These are phyloP conservation scores for Hygrocybe coccinea DNA, from an alignment of 768 basidiomycete species.

Conservation along the genomic window DNA sequence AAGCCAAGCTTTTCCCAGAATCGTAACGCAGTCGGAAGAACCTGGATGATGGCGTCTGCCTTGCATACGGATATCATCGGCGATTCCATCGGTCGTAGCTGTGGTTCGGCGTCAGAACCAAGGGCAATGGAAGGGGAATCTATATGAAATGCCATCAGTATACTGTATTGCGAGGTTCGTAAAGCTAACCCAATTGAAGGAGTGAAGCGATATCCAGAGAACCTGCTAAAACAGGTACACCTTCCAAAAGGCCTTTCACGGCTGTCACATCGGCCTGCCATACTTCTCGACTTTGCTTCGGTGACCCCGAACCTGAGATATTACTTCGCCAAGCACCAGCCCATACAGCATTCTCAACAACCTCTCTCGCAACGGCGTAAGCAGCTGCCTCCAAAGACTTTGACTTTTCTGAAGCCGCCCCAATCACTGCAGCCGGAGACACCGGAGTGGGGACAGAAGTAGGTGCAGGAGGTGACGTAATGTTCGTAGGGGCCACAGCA, in stretches of 20 bases:
- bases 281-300: conserved; percentile 30
- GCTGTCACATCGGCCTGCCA: conserved; percentile 57
- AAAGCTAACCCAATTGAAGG: conserved; percentile 36
- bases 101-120: conserved; percentile 5
- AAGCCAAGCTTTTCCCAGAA: conserved; percentile 87
- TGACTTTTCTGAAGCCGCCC: conserved; percentile 58
- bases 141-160: neutral
- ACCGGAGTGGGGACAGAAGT: conserved; percentile 72
- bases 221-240: conserved; percentile 35
- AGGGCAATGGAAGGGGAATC: neutral
- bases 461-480: conserved; percentile 34
- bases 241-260: conserved; percentile 40
- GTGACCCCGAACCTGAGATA: conserved; percentile 16
- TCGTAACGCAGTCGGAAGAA: conserved; percentile 62
- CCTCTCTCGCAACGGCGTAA: conserved; percentile 57
- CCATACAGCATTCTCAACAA: conserved; percentile 71
- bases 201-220: conserved; percentile 42
- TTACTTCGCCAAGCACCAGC: conserved; percentile 59
- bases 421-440: conserved; percentile 69
- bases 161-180: neutral
- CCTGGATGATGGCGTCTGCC: conserved; percentile 61
- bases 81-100: conserved; percentile 33
- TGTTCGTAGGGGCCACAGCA: conserved; percentile 42
- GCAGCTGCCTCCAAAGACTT: conserved; percentile 67
- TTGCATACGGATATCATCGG: conserved; percentile 66